Conservation (phyloP, 345 rosid species). For the Luvunga scandens region DNA sequence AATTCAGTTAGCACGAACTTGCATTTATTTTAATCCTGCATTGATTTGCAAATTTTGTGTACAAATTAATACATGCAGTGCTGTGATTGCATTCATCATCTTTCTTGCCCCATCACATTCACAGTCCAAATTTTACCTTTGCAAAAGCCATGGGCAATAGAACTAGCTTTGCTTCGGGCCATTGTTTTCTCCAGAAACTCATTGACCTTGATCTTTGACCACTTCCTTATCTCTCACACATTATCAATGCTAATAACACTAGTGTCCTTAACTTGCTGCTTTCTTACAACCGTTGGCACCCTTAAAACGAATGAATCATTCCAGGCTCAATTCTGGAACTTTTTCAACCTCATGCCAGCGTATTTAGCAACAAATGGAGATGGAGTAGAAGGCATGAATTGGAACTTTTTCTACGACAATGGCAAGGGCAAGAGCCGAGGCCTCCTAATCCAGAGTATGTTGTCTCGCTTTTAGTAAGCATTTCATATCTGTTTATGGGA, state of each 20-base stretch:
- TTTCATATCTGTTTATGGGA: slow-evolving; percentile 2
- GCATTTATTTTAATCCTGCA: neutral
- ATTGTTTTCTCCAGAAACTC: slow-evolving; percentile 2
- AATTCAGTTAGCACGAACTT: neutral
- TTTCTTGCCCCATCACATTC: neutral
- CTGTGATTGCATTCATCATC: neutral
- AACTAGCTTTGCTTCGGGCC: slow-evolving; percentile 9
- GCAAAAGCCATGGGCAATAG: neutral
- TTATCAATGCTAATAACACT: neutral
- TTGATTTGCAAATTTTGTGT: neutral
- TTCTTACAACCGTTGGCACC: neutral
- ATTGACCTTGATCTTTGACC: neutral
- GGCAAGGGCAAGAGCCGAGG: neutral
- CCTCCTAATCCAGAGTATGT: neutral
- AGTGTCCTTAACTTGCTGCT: slow-evolving; percentile 3
- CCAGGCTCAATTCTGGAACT: slow-evolving; percentile 8
- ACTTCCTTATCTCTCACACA: neutral
- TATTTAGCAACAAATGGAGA: neutral
- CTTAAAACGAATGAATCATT: slow-evolving; percentile 3
- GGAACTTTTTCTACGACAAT: neutral
- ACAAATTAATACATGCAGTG: too few relatives aligned
- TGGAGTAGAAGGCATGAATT: neutral
- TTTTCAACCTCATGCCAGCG: neutral
- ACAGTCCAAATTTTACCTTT: neutral
- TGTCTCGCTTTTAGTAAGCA: neutral